Percentiles rank a stretch among this genome's conserved stretches.
These are phyloP conservation scores for Silene latifolia DNA, from an alignment of 148 eudicot genomes.

Conservation along the genomic window DNA sequence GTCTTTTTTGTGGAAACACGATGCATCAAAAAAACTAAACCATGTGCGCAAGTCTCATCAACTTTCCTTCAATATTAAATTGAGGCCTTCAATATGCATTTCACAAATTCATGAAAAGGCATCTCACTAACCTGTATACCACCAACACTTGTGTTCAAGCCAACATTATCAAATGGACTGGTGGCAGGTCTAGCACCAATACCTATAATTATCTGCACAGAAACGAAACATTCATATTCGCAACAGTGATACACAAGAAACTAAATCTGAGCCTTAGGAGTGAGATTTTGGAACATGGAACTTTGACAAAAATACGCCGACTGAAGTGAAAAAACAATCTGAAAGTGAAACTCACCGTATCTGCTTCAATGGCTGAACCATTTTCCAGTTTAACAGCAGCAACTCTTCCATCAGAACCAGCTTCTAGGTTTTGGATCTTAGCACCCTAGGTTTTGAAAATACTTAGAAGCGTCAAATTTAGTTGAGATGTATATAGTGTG, in stretches of 20 bases:
- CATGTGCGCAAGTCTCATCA: background rate
- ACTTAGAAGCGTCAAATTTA: conserved; percentile 5
- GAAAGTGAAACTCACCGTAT: conserved; percentile 51
- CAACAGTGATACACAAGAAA: background rate
- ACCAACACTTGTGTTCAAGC: conserved; percentile 64
- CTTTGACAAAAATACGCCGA: background rate
- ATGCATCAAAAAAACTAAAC: background rate
- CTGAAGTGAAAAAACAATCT: background rate
- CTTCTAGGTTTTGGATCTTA: conserved; percentile 64
- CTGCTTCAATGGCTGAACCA: conserved; percentile 86
- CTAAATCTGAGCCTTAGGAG: background rate
- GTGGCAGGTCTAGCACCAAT: conserved; percentile 95
- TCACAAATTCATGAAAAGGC: background rate
- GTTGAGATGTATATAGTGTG: background rate
- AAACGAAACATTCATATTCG: conserved; percentile 4
- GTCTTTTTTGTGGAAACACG: no score
- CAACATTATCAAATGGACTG: conserved; percentile 63
- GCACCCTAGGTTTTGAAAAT: conserved; percentile 50
- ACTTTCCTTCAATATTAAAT: background rate
- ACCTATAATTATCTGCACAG: conserved; percentile 74
- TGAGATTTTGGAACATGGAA: background rate
- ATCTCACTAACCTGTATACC: conserved; percentile 73
- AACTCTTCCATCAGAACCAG: conserved; percentile 85
- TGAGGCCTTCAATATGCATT: conserved; percentile 1
- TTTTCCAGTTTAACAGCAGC: conserved; percentile 73